phyloP scores from a whole-genome alignment of 257 asterid genomes.

The Lycium ferocissimum region DNA sequence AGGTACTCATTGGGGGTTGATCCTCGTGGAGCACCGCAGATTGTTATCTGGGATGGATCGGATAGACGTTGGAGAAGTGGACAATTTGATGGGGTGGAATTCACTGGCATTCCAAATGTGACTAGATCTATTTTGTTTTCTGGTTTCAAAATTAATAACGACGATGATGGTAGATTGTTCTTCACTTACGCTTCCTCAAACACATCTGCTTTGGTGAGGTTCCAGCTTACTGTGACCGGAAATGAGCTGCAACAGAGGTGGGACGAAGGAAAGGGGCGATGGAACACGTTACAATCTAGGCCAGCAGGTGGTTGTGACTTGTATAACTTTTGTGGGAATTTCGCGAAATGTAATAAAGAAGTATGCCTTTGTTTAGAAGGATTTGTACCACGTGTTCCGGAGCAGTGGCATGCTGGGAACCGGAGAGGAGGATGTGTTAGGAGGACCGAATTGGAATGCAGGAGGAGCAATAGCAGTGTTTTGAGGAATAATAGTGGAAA shows the following conservation, averaged over 20 bases:
- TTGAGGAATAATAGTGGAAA: conserved; percentile 20
- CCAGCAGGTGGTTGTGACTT: conserved; percentile 58
- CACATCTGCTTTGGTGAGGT: conserved; percentile 45
- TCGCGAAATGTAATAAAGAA: conserved; percentile 50
- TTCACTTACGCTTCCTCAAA: conserved; percentile 47
- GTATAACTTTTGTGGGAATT: conserved; percentile 70
- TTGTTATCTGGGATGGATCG: conserved; percentile 71
- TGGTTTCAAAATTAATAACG: conserved; percentile 57
- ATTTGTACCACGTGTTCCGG: conserved; percentile 51
- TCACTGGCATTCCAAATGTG: conserved; percentile 57
- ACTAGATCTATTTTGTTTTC: conserved; percentile 35
- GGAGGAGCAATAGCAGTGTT: conserved; percentile 26
- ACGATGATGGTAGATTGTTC: conserved; percentile 24
- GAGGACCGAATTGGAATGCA: conserved; percentile 51
- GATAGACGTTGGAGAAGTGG: conserved; percentile 83
- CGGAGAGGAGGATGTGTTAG: conserved; percentile 72
- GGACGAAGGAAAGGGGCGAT: conserved; percentile 38
- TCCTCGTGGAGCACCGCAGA: conserved; percentile 73
- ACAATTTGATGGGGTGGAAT: conserved; percentile 57
- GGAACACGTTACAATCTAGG: conserved; percentile 53
- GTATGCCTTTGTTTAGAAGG: conserved; percentile 65
- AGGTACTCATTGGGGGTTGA: conserved; percentile 70
- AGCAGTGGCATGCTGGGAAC: conserved; percentile 57
- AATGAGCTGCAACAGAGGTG: conserved; percentile 54
- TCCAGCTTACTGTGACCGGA: conserved; percentile 56